A percentile compares a stretch with the other conserved stretches of the same genome.
phyloP scores from a whole-genome alignment of 1,284 basidiomycete genomes.

The Volvariella surrecta region DNA sequence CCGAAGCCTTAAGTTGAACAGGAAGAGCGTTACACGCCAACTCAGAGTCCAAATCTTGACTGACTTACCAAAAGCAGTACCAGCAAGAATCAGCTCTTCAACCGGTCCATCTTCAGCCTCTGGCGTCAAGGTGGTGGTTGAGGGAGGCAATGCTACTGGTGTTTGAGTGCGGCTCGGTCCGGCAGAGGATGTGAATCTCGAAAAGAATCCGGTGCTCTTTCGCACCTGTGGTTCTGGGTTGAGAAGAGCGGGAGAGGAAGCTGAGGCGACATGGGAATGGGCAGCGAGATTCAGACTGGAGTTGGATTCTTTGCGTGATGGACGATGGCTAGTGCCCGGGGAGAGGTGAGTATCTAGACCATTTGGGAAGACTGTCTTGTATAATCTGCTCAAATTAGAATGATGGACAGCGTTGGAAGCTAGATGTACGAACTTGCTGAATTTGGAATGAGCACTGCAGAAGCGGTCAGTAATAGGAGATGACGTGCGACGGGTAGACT shows the following conservation, averaged over 20 bases:
- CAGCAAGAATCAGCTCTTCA: slow-evolving; percentile 64
- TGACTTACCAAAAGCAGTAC: slow-evolving; percentile 60
- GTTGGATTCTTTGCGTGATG: slow-evolving; percentile 3
- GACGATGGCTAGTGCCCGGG: slow-evolving; percentile 34
- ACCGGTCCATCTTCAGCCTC: slow-evolving; percentile 40
- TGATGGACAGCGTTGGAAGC: background rate
- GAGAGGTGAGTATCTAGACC: slow-evolving; percentile 49
- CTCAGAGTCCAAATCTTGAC: background rate
- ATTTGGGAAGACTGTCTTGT: slow-evolving; percentile 63
- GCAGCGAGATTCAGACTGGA: slow-evolving; percentile 7
- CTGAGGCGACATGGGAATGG: too few relatives aligned
- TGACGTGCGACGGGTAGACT: slow-evolving; percentile 13
- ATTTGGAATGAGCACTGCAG: slow-evolving; percentile 62
- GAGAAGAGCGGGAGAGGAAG: too few relatives aligned
- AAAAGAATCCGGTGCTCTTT: slow-evolving; percentile 22
- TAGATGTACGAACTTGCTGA: slow-evolving; percentile 42
- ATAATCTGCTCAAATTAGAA: slow-evolving; percentile 36
- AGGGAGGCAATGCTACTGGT: background rate
- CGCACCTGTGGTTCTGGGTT: slow-evolving; percentile 14
- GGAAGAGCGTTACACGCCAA: slow-evolving; percentile 4
- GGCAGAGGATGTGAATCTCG: slow-evolving; percentile 19
- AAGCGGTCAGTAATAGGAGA: slow-evolving; percentile 7
- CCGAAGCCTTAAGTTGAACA: slow-evolving; percentile 38
- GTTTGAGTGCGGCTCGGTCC: background rate
- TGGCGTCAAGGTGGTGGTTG: background rate